Evolutionary conservation across 1,284 basidiomycete genomes (phyloP), one percentile per base, ranked within the genome.

Genomic region (Coniferiporia weirii): DNA sequence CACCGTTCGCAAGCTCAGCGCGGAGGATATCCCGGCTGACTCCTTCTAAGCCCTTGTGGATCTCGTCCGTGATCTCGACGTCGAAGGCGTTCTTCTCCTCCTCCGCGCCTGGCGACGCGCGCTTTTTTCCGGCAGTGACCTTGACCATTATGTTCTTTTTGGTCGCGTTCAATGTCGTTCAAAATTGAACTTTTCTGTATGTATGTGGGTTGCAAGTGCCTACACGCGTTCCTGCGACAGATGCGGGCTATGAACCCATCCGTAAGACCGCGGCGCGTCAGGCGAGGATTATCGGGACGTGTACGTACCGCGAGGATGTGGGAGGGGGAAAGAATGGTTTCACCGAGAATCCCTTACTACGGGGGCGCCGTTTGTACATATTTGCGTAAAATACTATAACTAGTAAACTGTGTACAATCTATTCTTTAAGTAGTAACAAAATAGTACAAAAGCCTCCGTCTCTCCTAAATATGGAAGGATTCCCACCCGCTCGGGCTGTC

Each of bases 81-180:
- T 79, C 74, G 38, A 91, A 76, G 63, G 83, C 81, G 66, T 81
- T 80, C 71, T 89, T 90, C 69, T 83, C 80, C 19, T 76, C 78
- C 55, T 87, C 84, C 45, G 84, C 81, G 10, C 87, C 89, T 22
- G 88, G 85, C 57, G 87, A 87, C 44, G 79, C 81, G 71, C 88
- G 85, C 76, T 91, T 91, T 66, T 82, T 85, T 59, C 85, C 84
- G 69, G 62, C 67, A 22, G 20, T 44, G 45, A 52, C 38, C n/a
- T 15, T 22, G 17, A 19, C 19, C 38, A 46, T 44, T 22, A 22
- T 20, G 45, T 9, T 20, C 17, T 46, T 46, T 46, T 20, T 46
- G 7, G 40, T 12, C 40, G 40, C 40, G n/a, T 12, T n/a, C 3
- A 7, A 7, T 43, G 40, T 27, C 27, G 27, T 27, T 27, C 27